Conservation (phyloP, 495 filamentous ascomycete species). For the Hapsidospora chrysogenum region DNA sequence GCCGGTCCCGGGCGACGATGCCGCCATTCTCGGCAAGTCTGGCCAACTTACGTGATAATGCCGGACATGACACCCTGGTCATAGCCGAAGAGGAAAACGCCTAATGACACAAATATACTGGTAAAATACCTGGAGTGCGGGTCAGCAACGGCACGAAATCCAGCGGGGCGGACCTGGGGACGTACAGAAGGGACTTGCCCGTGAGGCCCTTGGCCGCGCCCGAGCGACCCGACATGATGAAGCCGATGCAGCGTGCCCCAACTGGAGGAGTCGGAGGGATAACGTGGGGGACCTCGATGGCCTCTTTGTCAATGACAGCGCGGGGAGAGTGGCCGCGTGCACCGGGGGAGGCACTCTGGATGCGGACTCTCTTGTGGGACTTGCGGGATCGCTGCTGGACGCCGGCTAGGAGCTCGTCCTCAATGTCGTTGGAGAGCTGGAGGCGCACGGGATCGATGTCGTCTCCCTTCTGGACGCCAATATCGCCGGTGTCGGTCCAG, state of each 20-base stretch:
- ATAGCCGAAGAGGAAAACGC: constrained; percentile 96
- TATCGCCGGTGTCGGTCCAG: constrained; percentile 87
- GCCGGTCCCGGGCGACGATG: too few species aligned
- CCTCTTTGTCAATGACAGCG: constrained; percentile 51
- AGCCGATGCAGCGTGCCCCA: constrained; percentile 50
- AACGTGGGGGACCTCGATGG: constrained; percentile 65
- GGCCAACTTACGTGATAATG: constrained; percentile 72
- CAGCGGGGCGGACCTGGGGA: constrained; percentile 3
- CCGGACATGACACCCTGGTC: constrained; percentile 80
- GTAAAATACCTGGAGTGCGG: constrained; percentile 65
- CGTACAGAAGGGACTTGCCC: constrained; percentile 85
- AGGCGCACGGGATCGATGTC: constrained; percentile 62
- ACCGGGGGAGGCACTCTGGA: constrained; percentile 14
- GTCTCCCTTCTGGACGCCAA: constrained; percentile 75
- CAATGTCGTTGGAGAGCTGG: constrained; percentile 42
- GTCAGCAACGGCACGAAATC: background rate
- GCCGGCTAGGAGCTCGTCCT: constrained; percentile 36
- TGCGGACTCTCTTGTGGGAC: constrained; percentile 27
- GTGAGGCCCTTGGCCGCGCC: constrained; percentile 77
- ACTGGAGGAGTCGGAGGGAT: constrained; percentile 41
- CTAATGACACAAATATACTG: constrained; percentile 92
- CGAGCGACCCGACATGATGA: constrained; percentile 68
- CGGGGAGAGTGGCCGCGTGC: constrained; percentile 9
- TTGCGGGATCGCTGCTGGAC: constrained; percentile 22
- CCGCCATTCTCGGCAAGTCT: constrained; percentile 6